Evolutionary conservation across 1,284 basidiomycete species (phyloP).

Genomic region (Butyriboletus appendiculatus): DNA sequence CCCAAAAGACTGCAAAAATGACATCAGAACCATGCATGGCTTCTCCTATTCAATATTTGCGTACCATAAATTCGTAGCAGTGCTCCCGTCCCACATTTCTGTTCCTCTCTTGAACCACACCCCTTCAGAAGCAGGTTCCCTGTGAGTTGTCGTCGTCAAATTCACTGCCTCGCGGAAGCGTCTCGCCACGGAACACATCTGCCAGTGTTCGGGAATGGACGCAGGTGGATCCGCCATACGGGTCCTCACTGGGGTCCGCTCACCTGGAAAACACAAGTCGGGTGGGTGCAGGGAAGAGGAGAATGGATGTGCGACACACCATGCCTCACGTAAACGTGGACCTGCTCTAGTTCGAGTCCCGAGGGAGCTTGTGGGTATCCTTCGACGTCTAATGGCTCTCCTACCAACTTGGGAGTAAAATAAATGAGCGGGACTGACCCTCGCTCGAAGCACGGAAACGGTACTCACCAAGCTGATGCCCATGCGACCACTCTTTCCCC

Average conservation of each 20-base stretch:
- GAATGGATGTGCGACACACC: conserved; percentile 44
- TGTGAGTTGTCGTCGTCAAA: conserved; percentile 21
- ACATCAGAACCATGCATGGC: not conserved
- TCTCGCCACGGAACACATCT: conserved; percentile 61
- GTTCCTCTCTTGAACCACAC: conserved; percentile 47
- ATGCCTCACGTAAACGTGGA: conserved; percentile 74
- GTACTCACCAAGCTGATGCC: conserved; percentile 16
- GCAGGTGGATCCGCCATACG: conserved; percentile 63
- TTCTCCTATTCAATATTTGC: conserved; percentile 21
- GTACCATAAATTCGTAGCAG: conserved; percentile 62
- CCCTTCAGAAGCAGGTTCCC: conserved; percentile 25
- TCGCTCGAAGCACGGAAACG: not conserved
- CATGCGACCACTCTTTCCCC: not conserved
- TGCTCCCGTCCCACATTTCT: conserved; percentile 57
- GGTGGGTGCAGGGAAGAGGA: not conserved
- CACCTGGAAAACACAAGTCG: conserved; percentile 46
- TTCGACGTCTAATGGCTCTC: conserved; percentile 56
- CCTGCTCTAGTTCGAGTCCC: conserved; percentile 63
- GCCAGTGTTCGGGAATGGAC: conserved; percentile 69
- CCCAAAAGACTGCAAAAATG: conserved; percentile 60
- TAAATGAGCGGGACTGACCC: not conserved
- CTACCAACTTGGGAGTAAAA: conserved; percentile 28
- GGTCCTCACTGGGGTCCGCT: conserved; percentile 70
- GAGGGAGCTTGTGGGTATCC: conserved; percentile 59
- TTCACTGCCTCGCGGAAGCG: conserved; percentile 53